Base-by-base conservation (phyloP, 768 basidiomycete species). In the Lepiota venenata region DNA sequence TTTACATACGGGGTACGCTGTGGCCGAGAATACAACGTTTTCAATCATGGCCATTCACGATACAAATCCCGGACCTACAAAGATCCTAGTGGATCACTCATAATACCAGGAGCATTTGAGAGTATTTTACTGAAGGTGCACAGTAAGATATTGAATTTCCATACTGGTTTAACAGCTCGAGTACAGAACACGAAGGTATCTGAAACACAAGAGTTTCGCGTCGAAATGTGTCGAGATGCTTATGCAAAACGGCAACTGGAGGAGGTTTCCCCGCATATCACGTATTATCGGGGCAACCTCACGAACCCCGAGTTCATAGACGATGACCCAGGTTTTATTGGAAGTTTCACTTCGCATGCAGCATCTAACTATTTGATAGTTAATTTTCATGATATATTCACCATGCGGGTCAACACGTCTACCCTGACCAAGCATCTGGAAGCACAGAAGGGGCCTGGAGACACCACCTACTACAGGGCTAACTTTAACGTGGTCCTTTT, bases 401-500 rank as follows among this genome's bases (percentile, higher is more conserved):
- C 52, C 3, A 58, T 67, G 7, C 57, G 60, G 20, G 63, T 61
- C 25, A 62, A 67, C 44, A 43, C 62, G 6, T 58, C 62, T 1
- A 35, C 50, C 44, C 27, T 51, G 18, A 59, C 56, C 25, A 27
- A 52, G 21, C 36, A 47, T 18, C 53, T 57, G 5, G 35, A 43
- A 22, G 8, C 54, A 5, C 54, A 35, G 21, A 11, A 5, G 44
- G 56, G 56, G 14, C 21, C 50, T 6, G 2, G 40, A 15, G 50
- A 46, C 9, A 46, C 22, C 7, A 22, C 50, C 15, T 69, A 65
- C 53, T 70, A 66, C 43, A 21, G 44, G 32, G 4, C 65, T 22
- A 55, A 64, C 9, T 79, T 71, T 50, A 69, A 72, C 11, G 63
- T 80, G 21, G 66, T 77, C 35, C 56, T 80, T 47, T 68, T 66